These are phyloP conservation scores for Pichia inconspicua DNA, from an alignment of 1,139 yeast species.

Conservation along the genomic window DNA sequence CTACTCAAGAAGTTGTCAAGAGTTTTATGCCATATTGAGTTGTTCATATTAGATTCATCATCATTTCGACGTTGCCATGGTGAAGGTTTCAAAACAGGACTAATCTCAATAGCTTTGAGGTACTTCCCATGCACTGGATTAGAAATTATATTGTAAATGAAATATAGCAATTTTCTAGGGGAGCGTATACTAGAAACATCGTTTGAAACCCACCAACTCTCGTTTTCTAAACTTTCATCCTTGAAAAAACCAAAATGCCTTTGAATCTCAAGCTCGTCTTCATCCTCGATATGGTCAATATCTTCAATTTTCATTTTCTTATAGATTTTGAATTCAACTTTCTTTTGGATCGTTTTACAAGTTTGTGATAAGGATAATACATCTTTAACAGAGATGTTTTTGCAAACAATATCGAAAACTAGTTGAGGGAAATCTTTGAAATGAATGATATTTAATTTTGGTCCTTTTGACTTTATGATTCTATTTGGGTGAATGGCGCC, in stretches of 20 bases:
- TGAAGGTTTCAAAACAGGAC: conserved; percentile 12
- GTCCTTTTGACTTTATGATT: neutral
- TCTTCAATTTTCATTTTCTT: conserved; percentile 11
- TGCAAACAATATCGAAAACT: conserved; percentile 8
- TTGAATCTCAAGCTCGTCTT: conserved; percentile 16
- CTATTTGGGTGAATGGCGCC: neutral
- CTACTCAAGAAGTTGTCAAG: conserved; percentile 12
- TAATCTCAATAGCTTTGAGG: conserved; percentile 15
- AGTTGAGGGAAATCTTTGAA: conserved; percentile 7
- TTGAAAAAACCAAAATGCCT: conserved; percentile 14
- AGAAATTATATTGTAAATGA: conserved; percentile 16
- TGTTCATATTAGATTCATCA: conserved; percentile 3
- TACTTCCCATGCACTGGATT: conserved; percentile 10
- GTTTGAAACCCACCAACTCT: conserved; percentile 13
- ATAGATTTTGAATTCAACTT: conserved; percentile 9
- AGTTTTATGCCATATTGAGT: conserved; percentile 15
- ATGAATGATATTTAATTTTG: neutral
- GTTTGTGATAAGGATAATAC: conserved; percentile 8
- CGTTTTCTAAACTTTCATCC: conserved; percentile 14
- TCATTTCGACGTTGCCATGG: conserved; percentile 10
- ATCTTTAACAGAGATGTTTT: conserved; percentile 9
- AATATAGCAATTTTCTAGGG: conserved; percentile 12
- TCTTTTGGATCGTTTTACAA: conserved; percentile 4
- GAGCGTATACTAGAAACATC: conserved; percentile 7
- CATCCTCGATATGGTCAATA: conserved; percentile 9